phyloP scores from a whole-genome alignment of 1,284 basidiomycete species.

The Sporisorium exsertum region DNA sequence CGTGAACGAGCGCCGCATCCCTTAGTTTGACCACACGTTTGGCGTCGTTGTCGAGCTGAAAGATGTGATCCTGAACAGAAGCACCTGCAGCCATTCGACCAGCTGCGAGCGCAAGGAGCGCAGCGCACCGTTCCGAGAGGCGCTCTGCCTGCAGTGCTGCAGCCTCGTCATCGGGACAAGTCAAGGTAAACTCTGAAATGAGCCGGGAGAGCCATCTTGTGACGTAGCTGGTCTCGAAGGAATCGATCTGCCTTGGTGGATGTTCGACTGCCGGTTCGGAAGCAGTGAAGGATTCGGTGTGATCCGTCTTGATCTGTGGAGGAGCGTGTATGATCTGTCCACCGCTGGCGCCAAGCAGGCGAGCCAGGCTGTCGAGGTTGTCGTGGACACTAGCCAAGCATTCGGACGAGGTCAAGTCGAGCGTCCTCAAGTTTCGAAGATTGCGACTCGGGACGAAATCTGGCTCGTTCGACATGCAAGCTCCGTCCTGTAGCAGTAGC shows the following conservation, averaged over 20 bases:
- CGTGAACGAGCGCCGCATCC: slow-evolving; percentile 55
- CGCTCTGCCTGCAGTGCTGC: slow-evolving; percentile 13
- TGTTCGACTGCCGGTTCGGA: slow-evolving; percentile 18
- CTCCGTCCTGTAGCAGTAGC: neutral
- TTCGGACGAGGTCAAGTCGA: slow-evolving; percentile 23
- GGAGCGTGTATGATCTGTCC: slow-evolving; percentile 26
- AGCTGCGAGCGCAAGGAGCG: slow-evolving; percentile 45
- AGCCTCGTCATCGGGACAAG: slow-evolving; percentile 8
- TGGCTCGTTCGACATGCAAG: slow-evolving; percentile 19
- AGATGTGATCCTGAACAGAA: slow-evolving; percentile 32
- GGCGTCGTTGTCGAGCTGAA: slow-evolving; percentile 12
- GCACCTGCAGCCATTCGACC: slow-evolving; percentile 51
- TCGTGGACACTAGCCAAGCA: slow-evolving; percentile 12
- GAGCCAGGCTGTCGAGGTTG: slow-evolving; percentile 33
- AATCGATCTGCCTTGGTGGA: slow-evolving; percentile 27
- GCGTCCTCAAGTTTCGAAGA: slow-evolving; percentile 35
- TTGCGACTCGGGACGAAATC: slow-evolving; percentile 53
- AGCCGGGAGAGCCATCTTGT: slow-evolving; percentile 47
- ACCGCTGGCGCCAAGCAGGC: slow-evolving; percentile 32
- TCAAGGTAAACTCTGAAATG: slow-evolving; percentile 37
- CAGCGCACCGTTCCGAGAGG: slow-evolving; percentile 35
- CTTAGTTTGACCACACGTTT: slow-evolving; percentile 39
- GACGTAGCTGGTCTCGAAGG: slow-evolving; percentile 42
- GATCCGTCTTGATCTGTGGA: neutral
- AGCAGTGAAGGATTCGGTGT: neutral